Base-by-base conservation (phyloP, 106 monocot species). In the Ottelia alismoides region DNA sequence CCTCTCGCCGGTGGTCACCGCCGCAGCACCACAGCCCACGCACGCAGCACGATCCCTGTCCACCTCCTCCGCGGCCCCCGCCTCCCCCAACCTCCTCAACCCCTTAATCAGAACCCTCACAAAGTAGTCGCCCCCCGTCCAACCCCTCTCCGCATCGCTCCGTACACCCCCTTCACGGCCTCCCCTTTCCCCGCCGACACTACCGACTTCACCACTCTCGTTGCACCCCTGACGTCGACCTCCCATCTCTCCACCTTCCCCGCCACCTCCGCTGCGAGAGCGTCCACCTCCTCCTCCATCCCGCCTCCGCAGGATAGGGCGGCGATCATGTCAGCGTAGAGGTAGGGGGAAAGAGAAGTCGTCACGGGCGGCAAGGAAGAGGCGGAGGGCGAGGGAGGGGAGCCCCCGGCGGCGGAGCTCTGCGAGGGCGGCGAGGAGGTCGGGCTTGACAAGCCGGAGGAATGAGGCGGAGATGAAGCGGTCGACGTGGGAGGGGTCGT, bases 351-450 rank as follows among this genome's bases (percentile, higher is more conserved):
- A 70, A 58, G 63, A 79, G 51, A 53, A 52, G 66, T 79, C 79
- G 19, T 40, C 23, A 26, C 80, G 76, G 27, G 64, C 58, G 30
- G 71, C 62, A 20, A 62, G 32, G 59, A 84, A 80, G 32, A 78
- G 65, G 23, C 29, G 55, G 57, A 84, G 74, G 25, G 90, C 77
- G 54, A 84, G 72, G 49, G 22, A 46, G 21, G 55, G 68, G 25
- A 60, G 80, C 31, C 72, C 70, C 69, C 84, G 84, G 30, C 84
- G 71, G 50, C 73, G 72, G 54, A 91, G 74, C 74, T 91, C 90
- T 19, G 60, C 29, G 30, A 84, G 56, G 11, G 72, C 74, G 14
- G 80, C 71, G 58, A 77, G 58, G 56, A 81, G 65, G 66, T 91
- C 92, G 19, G 70, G 12, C 56, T 82, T 80, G 52, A 86, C 67